Percentiles rank a stretch among this genome's conserved stretches.
Conservation (phyloP, 345 rosid species). For the Ceriops zippeliana region DNA sequence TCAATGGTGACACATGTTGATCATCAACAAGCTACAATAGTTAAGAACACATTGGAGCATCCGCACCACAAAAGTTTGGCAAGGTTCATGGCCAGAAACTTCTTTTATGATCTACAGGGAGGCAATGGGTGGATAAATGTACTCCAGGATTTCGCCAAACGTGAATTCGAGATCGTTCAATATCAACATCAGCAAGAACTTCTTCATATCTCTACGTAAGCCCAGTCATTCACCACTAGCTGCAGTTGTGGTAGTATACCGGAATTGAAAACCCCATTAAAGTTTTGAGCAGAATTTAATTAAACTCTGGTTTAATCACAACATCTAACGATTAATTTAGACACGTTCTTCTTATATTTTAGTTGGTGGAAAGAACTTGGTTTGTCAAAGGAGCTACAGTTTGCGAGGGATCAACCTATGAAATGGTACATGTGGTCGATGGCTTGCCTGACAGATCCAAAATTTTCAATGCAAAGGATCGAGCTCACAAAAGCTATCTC, state of each 20-base stretch:
- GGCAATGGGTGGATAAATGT: slow-evolving; percentile 28
- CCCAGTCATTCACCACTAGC: not conserved
- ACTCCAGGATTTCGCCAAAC: slow-evolving; percentile 34
- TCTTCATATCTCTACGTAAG: slow-evolving; percentile 29
- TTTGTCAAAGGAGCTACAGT: slow-evolving; percentile 35
- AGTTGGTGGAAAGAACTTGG: slow-evolving; percentile 67
- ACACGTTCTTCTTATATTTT: not conserved
- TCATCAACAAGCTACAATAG: slow-evolving; percentile 16
- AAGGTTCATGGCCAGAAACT: slow-evolving; percentile 29
- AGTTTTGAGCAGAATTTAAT: too few species aligned
- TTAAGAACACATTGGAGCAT: slow-evolving; percentile 21
- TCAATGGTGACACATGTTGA: slow-evolving; percentile 11
- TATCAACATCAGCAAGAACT: slow-evolving; percentile 35
- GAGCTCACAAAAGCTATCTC: slow-evolving; percentile 52
- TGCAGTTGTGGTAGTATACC: not conserved
- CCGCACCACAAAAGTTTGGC: slow-evolving; percentile 44
- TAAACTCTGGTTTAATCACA: too few species aligned
- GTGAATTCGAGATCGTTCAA: slow-evolving; percentile 32
- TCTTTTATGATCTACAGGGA: slow-evolving; percentile 5
- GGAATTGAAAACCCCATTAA: too few species aligned
- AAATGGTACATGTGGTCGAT: slow-evolving; percentile 53
- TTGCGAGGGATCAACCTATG: slow-evolving; percentile 51
- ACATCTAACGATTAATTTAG: too few species aligned
- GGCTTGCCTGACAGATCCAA: slow-evolving; percentile 47
- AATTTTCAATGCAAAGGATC: slow-evolving; percentile 38